phyloP scores from a whole-genome alignment of 768 basidiomycete species.

The Calocera viscosa region DNA sequence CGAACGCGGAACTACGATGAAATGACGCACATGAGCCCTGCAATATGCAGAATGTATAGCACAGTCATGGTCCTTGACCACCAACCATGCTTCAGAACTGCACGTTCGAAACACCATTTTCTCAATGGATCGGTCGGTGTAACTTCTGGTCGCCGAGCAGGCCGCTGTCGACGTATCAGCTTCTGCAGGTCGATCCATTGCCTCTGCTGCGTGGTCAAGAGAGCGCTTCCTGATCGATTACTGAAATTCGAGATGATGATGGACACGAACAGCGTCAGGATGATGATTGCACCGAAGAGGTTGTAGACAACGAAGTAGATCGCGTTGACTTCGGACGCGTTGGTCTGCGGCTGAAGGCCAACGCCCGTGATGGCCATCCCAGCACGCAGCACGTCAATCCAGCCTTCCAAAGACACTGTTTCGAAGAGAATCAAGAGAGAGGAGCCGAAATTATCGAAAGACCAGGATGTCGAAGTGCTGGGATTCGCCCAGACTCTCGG shows the following conservation, averaged over 20 bases:
- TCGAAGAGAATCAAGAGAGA: conserved; percentile 89
- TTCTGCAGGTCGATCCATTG: conserved; percentile 93
- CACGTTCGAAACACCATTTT: conserved; percentile 85
- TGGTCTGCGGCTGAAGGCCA: conserved; percentile 55
- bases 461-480: conserved; percentile 66
- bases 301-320: conserved; percentile 89
- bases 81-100: conserved; percentile 84
- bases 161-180: conserved; percentile 71
- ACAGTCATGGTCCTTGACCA: conserved; percentile 74
- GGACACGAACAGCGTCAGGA: conserved; percentile 82
- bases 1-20: neutral
- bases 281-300: conserved; percentile 77
- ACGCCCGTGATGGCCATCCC: conserved; percentile 64
- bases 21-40: conserved; percentile 59
- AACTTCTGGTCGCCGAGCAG: conserved; percentile 63
- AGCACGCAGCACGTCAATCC: conserved; percentile 84
- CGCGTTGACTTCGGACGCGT: conserved; percentile 68
- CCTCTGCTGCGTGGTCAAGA: conserved; percentile 72
- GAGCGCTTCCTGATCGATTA: conserved; percentile 70
- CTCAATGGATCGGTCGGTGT: conserved; percentile 45
- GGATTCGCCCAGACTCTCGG: conserved; percentile 89
- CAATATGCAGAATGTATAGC: conserved; percentile 68
- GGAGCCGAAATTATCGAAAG: conserved; percentile 74
- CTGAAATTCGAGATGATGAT: conserved; percentile 94
- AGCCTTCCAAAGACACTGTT: conserved; percentile 90